Evolutionary conservation across 495 filamentous ascomycete species (phyloP), one percentile per base, ranked within the genome.

Genomic region (Tuber brumale): DNA sequence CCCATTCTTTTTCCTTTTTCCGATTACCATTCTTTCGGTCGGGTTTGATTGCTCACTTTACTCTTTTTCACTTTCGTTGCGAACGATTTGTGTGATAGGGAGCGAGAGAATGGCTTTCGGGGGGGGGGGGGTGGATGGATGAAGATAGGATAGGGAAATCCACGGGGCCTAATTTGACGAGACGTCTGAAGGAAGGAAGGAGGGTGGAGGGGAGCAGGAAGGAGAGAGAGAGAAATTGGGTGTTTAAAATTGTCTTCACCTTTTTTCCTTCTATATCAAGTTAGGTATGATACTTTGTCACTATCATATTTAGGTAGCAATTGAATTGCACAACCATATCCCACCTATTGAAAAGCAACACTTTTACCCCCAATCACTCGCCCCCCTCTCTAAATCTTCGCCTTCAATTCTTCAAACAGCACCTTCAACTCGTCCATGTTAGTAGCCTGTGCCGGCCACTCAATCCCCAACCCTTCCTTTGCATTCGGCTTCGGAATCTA

Each of bases 401-500:
- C 82, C 89, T 95, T 97, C 80, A 99, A 85, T 74, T 95, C 91
- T 84, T 94, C 93, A 76, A 86, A 85, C 78, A 95, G 86, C 76
- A 88, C 90, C 89, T 94, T 94, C 76, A 99, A 84, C 84, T 89
- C 88, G 14, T 92, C 92, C 91, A 95, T 96, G 80, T 97, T 92
- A 6, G 89, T 87, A 77, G 85, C 84, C 86, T 94, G 87, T 73
- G 89, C 85, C 48, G 94, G 93, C 95, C 95, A 99, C 39, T 86
- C 83, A 75, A 99, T 88, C 37, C 87, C 89, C 69, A 99, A 85
- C 27, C 95, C 95, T 84, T 98, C 92, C 72, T 86, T 80, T 78
- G 90, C 86, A 84, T 94, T 97, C 70, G 96, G 95, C 87, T 99
- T 99, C 72, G 96, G 95, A 79, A 98, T 99, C 93, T 94, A 77